These are phyloP conservation scores for Deuterostichococcus epilithicus DNA, from an alignment of 139 green algal species.

Conservation along the genomic window DNA sequence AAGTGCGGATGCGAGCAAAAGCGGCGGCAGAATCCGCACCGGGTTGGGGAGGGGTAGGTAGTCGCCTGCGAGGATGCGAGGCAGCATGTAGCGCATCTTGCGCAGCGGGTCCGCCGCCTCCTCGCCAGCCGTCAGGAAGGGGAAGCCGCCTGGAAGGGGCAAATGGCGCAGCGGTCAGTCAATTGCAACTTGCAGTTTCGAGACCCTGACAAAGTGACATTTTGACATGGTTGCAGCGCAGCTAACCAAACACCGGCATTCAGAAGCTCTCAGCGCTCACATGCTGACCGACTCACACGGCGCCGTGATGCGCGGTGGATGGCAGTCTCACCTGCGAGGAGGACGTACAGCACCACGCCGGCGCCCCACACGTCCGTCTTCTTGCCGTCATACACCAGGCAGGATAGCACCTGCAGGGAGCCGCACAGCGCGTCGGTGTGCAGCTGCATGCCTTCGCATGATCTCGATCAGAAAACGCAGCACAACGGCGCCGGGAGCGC, in stretches of 20 bases:
- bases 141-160: constrained; percentile 2
- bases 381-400: constrained; percentile 22
- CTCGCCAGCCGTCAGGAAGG: constrained; percentile 12
- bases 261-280: too few species aligned
- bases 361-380: constrained; percentile 27
- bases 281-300: not conserved
- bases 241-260: not conserved
- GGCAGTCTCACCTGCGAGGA: constrained; percentile 10
- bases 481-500: too few species aligned
- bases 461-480: too few species aligned
- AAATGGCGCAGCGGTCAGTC: not conserved
- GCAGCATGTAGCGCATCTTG: constrained; percentile 1
- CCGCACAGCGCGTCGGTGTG: not conserved
- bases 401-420: not conserved
- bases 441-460: too few species aligned
- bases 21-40: too few species aligned
- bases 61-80: not conserved
- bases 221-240: not conserved
- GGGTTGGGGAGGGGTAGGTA: not conserved
- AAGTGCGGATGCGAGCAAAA: too few species aligned
- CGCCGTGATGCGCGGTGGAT: too few species aligned
- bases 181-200: not conserved
- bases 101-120: not conserved
- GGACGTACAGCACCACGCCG: constrained; percentile 28
- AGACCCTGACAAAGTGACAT: not conserved